Conservation (phyloP, 805 yeast genomes). For the Ogataea henricii region DNA sequence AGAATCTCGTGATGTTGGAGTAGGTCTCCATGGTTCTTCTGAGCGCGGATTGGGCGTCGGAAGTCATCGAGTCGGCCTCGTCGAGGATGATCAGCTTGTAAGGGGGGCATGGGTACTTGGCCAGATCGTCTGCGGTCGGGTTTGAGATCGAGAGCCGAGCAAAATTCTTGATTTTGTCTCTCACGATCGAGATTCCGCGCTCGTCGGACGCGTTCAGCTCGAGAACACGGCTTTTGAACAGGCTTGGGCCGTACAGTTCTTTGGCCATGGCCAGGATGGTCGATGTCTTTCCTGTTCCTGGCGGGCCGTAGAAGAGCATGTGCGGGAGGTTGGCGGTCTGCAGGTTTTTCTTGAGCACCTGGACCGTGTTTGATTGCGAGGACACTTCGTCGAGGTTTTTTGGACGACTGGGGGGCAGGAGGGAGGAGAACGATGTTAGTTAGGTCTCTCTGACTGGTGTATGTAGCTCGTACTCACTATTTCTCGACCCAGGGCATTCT, state of each 20-base stretch:
- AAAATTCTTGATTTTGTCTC: constrained; percentile 82
- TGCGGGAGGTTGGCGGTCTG: constrained; percentile 85
- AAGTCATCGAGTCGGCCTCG: constrained; percentile 97
- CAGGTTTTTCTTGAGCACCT: constrained; percentile 76
- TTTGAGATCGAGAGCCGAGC: constrained; percentile 85
- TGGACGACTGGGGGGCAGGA: constrained; percentile 68
- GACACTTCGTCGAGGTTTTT: constrained; percentile 81
- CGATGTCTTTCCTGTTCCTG: constrained; percentile 92
- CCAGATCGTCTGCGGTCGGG: constrained; percentile 67
- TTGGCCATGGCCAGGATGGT: constrained; percentile 82
- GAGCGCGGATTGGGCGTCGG: constrained; percentile 93
- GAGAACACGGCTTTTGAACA: constrained; percentile 69
- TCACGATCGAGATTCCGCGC: constrained; percentile 83
- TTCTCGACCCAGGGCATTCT: constrained; percentile 92
- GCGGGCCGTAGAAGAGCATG: constrained; percentile 90
- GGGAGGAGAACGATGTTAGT: too few species aligned
- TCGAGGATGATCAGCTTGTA: constrained; percentile 89
- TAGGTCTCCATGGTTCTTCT: constrained; percentile 93
- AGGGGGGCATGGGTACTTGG: constrained; percentile 92
- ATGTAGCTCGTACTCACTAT: constrained; percentile 44
- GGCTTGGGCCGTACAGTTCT: constrained; percentile 73
- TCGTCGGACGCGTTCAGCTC: constrained; percentile 91
- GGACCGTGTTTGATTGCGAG: constrained; percentile 88
- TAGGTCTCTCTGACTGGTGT: background rate
- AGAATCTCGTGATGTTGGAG: constrained; percentile 87